phyloP scores from a whole-genome alignment of 495 filamentous ascomycete genomes.

The Penicillium odoratum region DNA sequence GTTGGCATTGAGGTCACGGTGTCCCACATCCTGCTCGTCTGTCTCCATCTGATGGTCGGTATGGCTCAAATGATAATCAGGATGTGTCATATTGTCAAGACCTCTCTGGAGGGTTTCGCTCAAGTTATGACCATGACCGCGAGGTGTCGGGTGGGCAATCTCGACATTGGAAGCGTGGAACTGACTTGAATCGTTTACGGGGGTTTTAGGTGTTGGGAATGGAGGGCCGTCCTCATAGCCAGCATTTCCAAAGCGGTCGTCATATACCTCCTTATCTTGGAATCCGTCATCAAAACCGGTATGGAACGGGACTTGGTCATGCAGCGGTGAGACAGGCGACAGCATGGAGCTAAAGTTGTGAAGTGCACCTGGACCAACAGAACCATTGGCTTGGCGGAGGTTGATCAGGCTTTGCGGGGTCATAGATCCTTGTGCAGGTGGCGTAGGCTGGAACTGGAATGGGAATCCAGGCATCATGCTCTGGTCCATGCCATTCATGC shows the following conservation, averaged over 20 bases:
- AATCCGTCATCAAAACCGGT: slow-evolving; percentile 36
- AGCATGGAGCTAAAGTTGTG: slow-evolving; percentile 44
- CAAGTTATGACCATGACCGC: slow-evolving; percentile 63
- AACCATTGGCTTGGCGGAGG: slow-evolving; percentile 34
- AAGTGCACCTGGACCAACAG: slow-evolving; percentile 33
- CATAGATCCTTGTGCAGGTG: slow-evolving; percentile 43
- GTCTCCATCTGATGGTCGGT: slow-evolving; percentile 71
- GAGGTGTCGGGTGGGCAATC: slow-evolving; percentile 65
- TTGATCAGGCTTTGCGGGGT: slow-evolving; percentile 48
- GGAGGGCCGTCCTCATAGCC: slow-evolving; percentile 30
- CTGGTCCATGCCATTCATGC: slow-evolving; percentile 43
- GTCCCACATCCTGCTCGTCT: slow-evolving; percentile 47
- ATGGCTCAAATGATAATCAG: slow-evolving; percentile 75
- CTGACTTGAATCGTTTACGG: slow-evolving; percentile 39
- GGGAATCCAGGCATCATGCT: slow-evolving; percentile 39
- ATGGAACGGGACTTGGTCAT: slow-evolving; percentile 38
- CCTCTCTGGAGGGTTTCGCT: slow-evolving; percentile 79
- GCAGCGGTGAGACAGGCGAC: slow-evolving; percentile 47
- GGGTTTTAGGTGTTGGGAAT: slow-evolving; percentile 34
- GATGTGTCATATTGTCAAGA: slow-evolving; percentile 67
- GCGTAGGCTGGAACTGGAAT: slow-evolving; percentile 47
- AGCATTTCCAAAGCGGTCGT: slow-evolving; percentile 23
- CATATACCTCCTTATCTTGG: slow-evolving; percentile 31
- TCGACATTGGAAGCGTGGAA: slow-evolving; percentile 52
- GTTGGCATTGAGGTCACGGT: slow-evolving; percentile 34